phyloP scores from a whole-genome alignment of 352 stramenopile genomes.

The Thalassiosira sp. region DNA sequence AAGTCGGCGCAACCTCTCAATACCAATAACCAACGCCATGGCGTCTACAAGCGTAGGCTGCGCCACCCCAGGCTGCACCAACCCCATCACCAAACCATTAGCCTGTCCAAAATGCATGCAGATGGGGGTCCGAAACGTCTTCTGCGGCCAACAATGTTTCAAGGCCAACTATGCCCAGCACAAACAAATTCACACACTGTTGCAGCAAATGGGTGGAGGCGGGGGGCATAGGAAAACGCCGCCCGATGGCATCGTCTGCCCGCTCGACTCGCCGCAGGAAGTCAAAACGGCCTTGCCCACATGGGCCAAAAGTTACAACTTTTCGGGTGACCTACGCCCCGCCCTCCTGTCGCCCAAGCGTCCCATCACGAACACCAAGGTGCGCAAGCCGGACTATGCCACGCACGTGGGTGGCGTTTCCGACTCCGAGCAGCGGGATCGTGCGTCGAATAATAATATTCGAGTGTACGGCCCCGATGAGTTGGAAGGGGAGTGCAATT shows the following conservation, averaged over 20 bases:
- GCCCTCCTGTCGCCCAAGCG: constrained; percentile 84
- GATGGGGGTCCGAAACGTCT: constrained; percentile 60
- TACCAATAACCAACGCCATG: constrained; percentile 2
- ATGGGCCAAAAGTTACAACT: constrained; percentile 65
- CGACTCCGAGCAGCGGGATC: constrained; percentile 71
- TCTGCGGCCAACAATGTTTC: constrained; percentile 95
- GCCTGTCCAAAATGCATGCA: constrained; percentile 81
- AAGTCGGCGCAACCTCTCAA: too few relatives aligned
- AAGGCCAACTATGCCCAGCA: constrained; percentile 93
- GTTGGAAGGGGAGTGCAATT: constrained; percentile 86
- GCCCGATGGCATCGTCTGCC: constrained; percentile 61
- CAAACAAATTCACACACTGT: constrained; percentile 95
- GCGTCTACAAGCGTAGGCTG: constrained; percentile 29
- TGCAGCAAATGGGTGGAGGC: constrained; percentile 83
- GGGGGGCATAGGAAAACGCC: constrained; percentile 51
- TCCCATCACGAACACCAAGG: constrained; percentile 80
- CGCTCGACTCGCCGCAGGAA: constrained; percentile 46
- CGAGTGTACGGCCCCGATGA: constrained; percentile 91
- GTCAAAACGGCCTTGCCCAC: constrained; percentile 60
- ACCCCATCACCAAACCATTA: constrained; percentile 58
- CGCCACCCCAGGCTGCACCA: constrained; percentile 68
- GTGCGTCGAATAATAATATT: constrained; percentile 83
- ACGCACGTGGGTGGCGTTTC: constrained; percentile 78
- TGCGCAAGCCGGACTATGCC: constrained; percentile 90
- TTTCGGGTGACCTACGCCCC: constrained; percentile 87